Conservation (phyloP, 1,139 yeast genomes). For the Taiozyma sp. region DNA sequence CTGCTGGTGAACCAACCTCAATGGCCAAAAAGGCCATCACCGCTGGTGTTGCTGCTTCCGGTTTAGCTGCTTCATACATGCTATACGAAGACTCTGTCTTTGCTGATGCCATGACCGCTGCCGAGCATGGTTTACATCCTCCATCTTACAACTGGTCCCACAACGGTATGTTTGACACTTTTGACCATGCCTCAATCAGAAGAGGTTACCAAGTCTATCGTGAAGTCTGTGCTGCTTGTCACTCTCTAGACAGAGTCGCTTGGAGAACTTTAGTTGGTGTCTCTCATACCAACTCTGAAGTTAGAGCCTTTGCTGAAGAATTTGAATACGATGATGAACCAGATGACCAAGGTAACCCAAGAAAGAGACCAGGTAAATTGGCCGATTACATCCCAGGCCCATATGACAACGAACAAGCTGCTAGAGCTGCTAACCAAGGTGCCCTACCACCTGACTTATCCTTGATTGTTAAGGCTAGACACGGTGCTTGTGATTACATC, state of each 20-base stretch:
- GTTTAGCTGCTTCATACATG: constrained; percentile 67
- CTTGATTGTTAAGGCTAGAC: constrained; percentile 97
- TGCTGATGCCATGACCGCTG: constrained; percentile 97
- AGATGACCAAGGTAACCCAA: constrained; percentile 98
- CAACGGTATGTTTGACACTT: constrained; percentile 84
- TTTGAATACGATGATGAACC: constrained; percentile 99
- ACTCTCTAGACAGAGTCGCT: constrained; percentile 92
- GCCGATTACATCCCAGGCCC: constrained; percentile 96
- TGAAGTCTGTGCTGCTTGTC: constrained; percentile 99
- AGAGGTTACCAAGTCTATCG: constrained; percentile 99
- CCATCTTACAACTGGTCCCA: constrained; percentile 94
- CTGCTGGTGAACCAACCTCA: constrained; percentile 33
- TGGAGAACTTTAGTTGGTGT: constrained; percentile 99
- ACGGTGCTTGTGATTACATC: constrained; percentile 95
- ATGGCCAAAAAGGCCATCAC: constrained; percentile 50
- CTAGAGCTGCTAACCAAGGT: constrained; percentile 99
- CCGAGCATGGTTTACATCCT: constrained; percentile 98
- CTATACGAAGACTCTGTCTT: constrained; percentile 75
- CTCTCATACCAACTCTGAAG: constrained; percentile 88
- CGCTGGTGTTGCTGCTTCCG: constrained; percentile 63
- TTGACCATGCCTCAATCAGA: constrained; percentile 95
- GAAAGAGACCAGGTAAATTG: constrained; percentile 97
- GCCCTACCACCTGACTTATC: constrained; percentile 98
- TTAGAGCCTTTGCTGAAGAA: constrained; percentile 91
- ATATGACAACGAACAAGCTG: constrained; percentile 96